These are phyloP conservation scores for Purpureocillium lavendulum DNA, from an alignment of 2,329 filamentous ascomycete genomes.

Conservation along the genomic window DNA sequence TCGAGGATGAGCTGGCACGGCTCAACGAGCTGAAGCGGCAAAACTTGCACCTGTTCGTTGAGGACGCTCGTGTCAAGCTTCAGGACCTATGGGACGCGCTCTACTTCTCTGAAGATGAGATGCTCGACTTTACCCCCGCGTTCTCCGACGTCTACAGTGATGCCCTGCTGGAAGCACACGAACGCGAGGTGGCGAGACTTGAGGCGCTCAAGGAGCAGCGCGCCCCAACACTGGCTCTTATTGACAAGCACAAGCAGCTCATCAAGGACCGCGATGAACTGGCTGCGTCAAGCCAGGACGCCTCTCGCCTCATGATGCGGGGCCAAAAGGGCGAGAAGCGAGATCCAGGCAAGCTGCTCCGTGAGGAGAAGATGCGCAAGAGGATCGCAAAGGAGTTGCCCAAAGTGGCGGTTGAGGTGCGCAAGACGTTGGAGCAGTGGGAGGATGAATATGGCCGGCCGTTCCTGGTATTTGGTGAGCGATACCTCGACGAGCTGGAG, in stretches of 20 bases:
- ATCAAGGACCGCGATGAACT: slow-evolving; percentile 83
- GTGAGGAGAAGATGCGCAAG: slow-evolving; percentile 98
- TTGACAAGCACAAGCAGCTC: slow-evolving; percentile 76
- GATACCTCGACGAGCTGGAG: slow-evolving; percentile 82
- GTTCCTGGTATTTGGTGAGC: slow-evolving; percentile 86
- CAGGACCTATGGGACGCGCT: slow-evolving; percentile 93
- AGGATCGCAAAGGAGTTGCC: slow-evolving; percentile 92
- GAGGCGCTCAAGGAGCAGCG: slow-evolving; percentile 81
- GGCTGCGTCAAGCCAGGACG: slow-evolving; percentile 85
- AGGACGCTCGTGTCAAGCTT: slow-evolving; percentile 82
- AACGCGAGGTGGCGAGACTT: slow-evolving; percentile 77
- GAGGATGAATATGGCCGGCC: slow-evolving; percentile 91
- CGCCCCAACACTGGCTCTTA: slow-evolving; percentile 69
- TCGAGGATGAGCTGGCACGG: slow-evolving; percentile 79
- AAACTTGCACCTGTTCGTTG: slow-evolving; percentile 91
- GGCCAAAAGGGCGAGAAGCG: slow-evolving; percentile 90
- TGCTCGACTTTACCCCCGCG: slow-evolving; percentile 94
- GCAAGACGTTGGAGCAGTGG: slow-evolving; percentile 74
- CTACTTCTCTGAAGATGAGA: slow-evolving; percentile 95
- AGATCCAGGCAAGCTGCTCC: slow-evolving; percentile 84
- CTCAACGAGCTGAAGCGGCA: slow-evolving; percentile 91
- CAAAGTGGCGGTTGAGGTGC: slow-evolving; percentile 79
- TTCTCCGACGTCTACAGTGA: slow-evolving; percentile 98
- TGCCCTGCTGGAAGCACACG: slow-evolving; percentile 87
- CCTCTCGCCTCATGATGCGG: slow-evolving; percentile 83